Evolutionary conservation across 352 stramenopile species (phyloP).

Genomic region (Peronospora farinosa): DNA sequence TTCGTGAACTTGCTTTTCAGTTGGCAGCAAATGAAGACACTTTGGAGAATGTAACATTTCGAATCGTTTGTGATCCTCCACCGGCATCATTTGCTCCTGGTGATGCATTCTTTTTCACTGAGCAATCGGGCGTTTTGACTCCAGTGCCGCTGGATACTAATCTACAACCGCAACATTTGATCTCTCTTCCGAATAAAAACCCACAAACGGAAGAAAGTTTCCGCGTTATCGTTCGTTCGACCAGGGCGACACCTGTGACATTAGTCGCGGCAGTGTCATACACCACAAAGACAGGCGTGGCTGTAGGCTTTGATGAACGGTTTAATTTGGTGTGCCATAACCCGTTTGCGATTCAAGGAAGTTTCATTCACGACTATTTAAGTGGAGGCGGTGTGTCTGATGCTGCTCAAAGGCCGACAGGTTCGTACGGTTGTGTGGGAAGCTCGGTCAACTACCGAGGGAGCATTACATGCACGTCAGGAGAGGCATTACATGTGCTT

Average conservation of each 20-base stretch:
- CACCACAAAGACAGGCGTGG: constrained; percentile 55
- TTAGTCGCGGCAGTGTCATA: constrained; percentile 55
- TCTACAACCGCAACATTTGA: constrained; percentile 47
- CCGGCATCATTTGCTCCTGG: constrained; percentile 32
- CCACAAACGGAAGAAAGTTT: constrained; percentile 40
- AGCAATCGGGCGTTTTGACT: constrained; percentile 33
- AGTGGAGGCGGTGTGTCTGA: constrained; percentile 31
- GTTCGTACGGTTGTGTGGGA: constrained; percentile 54
- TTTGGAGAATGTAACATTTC: constrained; percentile 48
- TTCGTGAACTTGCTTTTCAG: constrained; percentile 53
- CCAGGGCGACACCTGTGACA: constrained; percentile 32
- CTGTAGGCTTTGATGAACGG: constrained; percentile 56
- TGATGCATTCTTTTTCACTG: constrained; percentile 58
- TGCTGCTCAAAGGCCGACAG: constrained; percentile 28
- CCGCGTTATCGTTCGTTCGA: constrained; percentile 54
- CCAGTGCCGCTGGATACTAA: constrained; percentile 42
- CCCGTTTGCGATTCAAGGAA: constrained; percentile 48
- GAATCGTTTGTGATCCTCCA: constrained; percentile 44
- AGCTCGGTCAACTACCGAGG: constrained; percentile 59
- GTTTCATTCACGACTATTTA: constrained; percentile 62
- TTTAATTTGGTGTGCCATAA: constrained; percentile 60
- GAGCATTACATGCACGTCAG: constrained; percentile 41
- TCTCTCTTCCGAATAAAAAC: constrained; percentile 34
- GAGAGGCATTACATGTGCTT: constrained; percentile 47
- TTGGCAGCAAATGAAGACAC: constrained; percentile 63